Evolutionary conservation across 1,284 basidiomycete species (phyloP).

Genomic region (Xerocomus minutiporus): DNA sequence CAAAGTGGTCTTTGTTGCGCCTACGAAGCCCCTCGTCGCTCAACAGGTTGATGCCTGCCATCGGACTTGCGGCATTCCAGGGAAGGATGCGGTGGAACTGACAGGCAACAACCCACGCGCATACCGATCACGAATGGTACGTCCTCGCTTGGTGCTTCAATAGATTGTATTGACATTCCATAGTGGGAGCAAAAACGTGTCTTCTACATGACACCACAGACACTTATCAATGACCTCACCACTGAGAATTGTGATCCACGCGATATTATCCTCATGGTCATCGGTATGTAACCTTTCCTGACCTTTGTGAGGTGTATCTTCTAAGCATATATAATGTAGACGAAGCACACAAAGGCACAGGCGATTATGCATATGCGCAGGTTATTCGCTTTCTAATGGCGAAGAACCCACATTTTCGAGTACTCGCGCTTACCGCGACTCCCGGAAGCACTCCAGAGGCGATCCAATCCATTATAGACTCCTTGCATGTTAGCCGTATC

Average conservation of each 20-base stretch:
- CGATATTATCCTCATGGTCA: constrained; percentile 78
- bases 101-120: constrained; percentile 67
- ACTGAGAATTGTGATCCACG: constrained; percentile 71
- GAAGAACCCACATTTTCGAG: constrained; percentile 89
- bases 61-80: constrained; percentile 90
- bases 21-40: constrained; percentile 91
- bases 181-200: constrained; percentile 86
- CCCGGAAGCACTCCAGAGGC: constrained; percentile 84
- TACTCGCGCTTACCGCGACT: constrained; percentile 93
- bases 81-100: constrained; percentile 79
- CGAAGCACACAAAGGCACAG: constrained; percentile 93
- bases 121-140: constrained; percentile 58
- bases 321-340: constrained; percentile 46
- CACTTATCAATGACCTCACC: constrained; percentile 83
- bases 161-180: constrained; percentile 1
- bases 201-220: constrained; percentile 98
- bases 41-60: constrained; percentile 96
- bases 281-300: constrained; percentile 47
- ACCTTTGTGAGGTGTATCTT: neutral
- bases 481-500: constrained; percentile 93
- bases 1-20: constrained; percentile 93
- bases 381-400: constrained; percentile 89
- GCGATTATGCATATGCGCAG: constrained; percentile 90
- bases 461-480: constrained; percentile 90
- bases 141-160: constrained; percentile 24